phyloP scores from a whole-genome alignment of 192 early-diverging fungal genomes.

The Backusella tuberculispora region DNA sequence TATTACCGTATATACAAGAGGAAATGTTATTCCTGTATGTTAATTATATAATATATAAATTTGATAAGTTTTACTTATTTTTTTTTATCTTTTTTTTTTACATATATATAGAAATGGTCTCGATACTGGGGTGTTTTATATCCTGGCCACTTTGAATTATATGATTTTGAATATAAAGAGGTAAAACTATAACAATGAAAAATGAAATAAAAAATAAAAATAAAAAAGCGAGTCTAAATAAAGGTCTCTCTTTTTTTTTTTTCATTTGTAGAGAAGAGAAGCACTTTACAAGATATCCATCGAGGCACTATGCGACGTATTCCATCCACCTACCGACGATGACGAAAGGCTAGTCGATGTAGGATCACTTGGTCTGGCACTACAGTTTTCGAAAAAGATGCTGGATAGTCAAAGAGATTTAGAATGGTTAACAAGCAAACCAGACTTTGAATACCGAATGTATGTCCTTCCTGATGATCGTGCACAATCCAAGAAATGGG shows the following conservation, averaged over 20 bases:
- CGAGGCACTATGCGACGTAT: constrained; percentile 19
- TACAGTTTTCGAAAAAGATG: constrained; percentile 33
- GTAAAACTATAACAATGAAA: too few species aligned
- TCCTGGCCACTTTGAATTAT: constrained; percentile 28
- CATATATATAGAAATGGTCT: constrained; percentile 32
- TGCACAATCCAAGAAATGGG: constrained; percentile 24
- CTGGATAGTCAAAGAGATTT: background rate
- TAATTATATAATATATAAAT: background rate
- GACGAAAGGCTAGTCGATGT: constrained; percentile 39
- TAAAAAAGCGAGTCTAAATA: background rate
- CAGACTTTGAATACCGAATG: constrained; percentile 28
- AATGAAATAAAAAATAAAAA: background rate
- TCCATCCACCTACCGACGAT: constrained; percentile 36
- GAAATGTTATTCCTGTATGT: constrained; percentile 35
- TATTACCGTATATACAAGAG: constrained; percentile 39
- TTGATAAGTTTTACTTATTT: background rate
- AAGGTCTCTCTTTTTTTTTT: background rate
- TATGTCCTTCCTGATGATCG: constrained; percentile 38
- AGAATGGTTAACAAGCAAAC: background rate
- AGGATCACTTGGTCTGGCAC: constrained; percentile 29
- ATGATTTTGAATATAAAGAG: constrained; percentile 48
- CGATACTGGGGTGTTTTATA: constrained; percentile 38
- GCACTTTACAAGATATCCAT: constrained; percentile 23
- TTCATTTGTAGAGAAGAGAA: background rate
- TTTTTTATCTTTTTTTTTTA: constrained; percentile 19